Base-by-base conservation (phyloP, 164 flowering plant species). In the Dillenia turbinata region DNA sequence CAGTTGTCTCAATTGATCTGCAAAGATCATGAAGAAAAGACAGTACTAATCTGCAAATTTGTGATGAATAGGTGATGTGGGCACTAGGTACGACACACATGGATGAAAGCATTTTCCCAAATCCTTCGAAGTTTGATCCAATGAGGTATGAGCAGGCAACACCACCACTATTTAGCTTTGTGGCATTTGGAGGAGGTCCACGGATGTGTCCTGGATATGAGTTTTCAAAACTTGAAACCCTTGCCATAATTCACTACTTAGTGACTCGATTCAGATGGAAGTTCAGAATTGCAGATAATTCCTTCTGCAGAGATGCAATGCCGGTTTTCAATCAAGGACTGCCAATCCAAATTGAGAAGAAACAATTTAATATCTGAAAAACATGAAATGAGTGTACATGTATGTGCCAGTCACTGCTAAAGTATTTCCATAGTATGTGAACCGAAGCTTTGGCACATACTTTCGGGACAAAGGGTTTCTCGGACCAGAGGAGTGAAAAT, bases 191-290 rank as follows among this genome's bases (percentile, higher is more conserved):
- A 60, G 91, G 78, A 14, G 89, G 96, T 8, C 66, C 78, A 11
- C 64, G 92, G 52, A 78, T 80, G 2, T 86, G 96, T 58, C 92
- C 92, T 0, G 92, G 96, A 40, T 56, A 65, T 45, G 89, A 88
- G 62, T 81, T 88, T 71, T 83, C 88, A 11, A 81, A 77, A 67
- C 60, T 83, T 43, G 93, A 83, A 63, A 82, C 73, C 1, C 69
- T 82, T 1, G 57, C 72, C 6, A 16, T 70, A 0, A 73, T 88
- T 12, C 87, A 84, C 66, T 59, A 81, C 60, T 63, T 88, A 63
- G 81, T 88, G n/a, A 88, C 86, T 22, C 52, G 57, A n/a, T 88
- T 77, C 66, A 73, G 65, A 9, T 88, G 89, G 91, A 76, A 79
- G 66, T 49, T 75, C 17, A 65, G 57, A 48, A 52, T 65, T 54